Base-by-base conservation (phyloP, 1,139 yeast genomes). In the Martiniozyma asiatica region DNA sequence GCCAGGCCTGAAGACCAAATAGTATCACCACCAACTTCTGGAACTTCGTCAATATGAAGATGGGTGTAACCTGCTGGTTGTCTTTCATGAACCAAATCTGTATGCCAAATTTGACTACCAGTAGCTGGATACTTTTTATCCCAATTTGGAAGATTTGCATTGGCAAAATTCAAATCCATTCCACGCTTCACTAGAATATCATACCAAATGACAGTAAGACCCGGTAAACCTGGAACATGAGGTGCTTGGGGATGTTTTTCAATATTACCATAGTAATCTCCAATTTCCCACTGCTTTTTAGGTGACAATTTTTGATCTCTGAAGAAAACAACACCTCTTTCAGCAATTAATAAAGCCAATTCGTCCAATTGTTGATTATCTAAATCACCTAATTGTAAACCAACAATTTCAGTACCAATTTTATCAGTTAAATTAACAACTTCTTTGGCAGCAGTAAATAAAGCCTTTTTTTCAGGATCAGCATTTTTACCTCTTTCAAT, bases 321-420 rank as follows among this genome's bases (percentile, higher is more conserved):
- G 44, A 65, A 61, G 33, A 65, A 56, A 4, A 64, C 68, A 32
- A 64, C 71, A 25, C 61, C 65, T 43, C 73, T 55, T 41, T 65
- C 68, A n/a, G 72, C 68, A 37, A 65, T 53, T 29, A 67, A 48
- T 23, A 64, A 46, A 8, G 73, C 73, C 45, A 67, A 49, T 40
- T 65, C 77, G 42, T 68, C 75, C 39, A 58, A 61, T 41, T 68
- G 76, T 42, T 67, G 46, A 40, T 67, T 67, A 34, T 45, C 56
- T 39, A 71, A 57, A 20, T 67, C 70, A 13, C 52, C 48, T 33
- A 69, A 51, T 47, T 70, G 74, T 32, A 69, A 48, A 2, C 73
- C 74, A 30, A 65, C 63, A 42, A 71, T 58, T 44, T 68, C 74
- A 11, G 73, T 67, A 35, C 75, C 76, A 35, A 67, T 51, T 35